A percentile compares a stretch with the other conserved stretches of the same genome.
Evolutionary conservation across 495 filamentous ascomycete species (phyloP).

Genomic region (Corynascus novoguineensis): DNA sequence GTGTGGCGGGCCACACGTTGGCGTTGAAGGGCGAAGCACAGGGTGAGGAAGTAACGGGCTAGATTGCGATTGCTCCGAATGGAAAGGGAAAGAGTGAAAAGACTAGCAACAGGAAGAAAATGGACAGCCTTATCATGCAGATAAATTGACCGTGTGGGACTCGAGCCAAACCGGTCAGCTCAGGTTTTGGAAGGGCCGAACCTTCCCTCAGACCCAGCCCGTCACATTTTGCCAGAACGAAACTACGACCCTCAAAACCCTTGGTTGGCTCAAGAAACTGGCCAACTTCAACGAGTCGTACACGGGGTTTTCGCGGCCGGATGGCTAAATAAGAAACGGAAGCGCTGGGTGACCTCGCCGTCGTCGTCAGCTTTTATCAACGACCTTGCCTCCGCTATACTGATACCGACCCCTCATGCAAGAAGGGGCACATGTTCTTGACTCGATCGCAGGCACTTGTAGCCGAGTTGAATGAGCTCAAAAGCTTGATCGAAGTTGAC

Average conservation of each 20-base stretch:
- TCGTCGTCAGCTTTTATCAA: slow-evolving; percentile 29
- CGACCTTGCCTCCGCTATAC: slow-evolving; percentile 19
- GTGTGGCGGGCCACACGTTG: too few relatives aligned
- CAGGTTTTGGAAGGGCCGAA: too few relatives aligned
- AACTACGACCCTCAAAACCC: slow-evolving; percentile 16
- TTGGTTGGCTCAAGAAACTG: slow-evolving; percentile 27
- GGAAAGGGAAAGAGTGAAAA: too few relatives aligned
- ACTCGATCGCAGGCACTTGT: slow-evolving; percentile 22
- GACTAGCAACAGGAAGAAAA: too few relatives aligned
- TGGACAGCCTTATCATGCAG: too few relatives aligned
- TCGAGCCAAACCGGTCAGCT: too few relatives aligned
- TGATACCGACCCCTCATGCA: slow-evolving; percentile 26
- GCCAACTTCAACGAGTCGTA: slow-evolving; percentile 18
- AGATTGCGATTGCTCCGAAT: too few relatives aligned
- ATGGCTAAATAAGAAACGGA: slow-evolving; percentile 11
- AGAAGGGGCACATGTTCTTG: slow-evolving; percentile 31
- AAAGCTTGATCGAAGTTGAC: slow-evolving; percentile 29
- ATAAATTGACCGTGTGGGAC: too few relatives aligned
- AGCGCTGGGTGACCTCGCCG: slow-evolving; percentile 24
- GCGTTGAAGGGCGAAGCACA: too few relatives aligned
- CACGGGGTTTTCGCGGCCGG: slow-evolving; percentile 14
- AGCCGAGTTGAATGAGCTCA: slow-evolving; percentile 26
- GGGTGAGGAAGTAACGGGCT: too few relatives aligned
- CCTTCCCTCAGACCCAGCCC: too few relatives aligned
- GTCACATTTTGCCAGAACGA: slow-evolving; percentile 32